A percentile compares a stretch with the other conserved stretches of the same genome.
Evolutionary conservation across 2,329 filamentous ascomycete species (phyloP).

Genomic region (Iodosphaeria phyllophila): DNA sequence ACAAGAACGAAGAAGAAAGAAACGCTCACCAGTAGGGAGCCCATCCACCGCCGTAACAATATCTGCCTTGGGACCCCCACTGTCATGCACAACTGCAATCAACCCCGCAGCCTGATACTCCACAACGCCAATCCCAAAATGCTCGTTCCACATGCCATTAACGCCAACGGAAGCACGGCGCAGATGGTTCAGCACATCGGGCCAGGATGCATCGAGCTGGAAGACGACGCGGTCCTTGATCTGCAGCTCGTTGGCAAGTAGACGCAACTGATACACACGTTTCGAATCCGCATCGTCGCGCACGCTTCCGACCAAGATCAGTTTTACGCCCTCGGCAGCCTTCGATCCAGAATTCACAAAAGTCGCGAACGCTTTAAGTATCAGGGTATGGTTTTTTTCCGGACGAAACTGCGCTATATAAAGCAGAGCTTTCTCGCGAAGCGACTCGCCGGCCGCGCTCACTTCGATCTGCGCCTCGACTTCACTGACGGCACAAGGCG

Average conservation of each 20-base stretch:
- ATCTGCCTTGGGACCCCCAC: slow-evolving; percentile 80
- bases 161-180: slow-evolving; percentile 65
- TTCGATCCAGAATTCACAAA: slow-evolving; percentile 42
- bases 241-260: slow-evolving; percentile 70
- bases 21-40: slow-evolving; percentile 47
- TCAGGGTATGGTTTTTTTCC: slow-evolving; percentile 86
- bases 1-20: not conserved
- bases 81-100: slow-evolving; percentile 83
- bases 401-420: slow-evolving; percentile 97
- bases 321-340: slow-evolving; percentile 36
- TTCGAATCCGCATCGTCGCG: slow-evolving; percentile 65
- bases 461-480: slow-evolving; percentile 59
- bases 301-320: slow-evolving; percentile 86
- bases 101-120: slow-evolving; percentile 94
- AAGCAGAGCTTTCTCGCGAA: slow-evolving; percentile 54
- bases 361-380: slow-evolving; percentile 66
- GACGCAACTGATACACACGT: slow-evolving; percentile 70
- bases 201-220: slow-evolving; percentile 77
- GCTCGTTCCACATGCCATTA: slow-evolving; percentile 99
- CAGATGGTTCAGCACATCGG: slow-evolving; percentile 66
- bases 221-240: slow-evolving; percentile 77
- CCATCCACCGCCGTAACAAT: slow-evolving; percentile 75
- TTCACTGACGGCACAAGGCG: slow-evolving; percentile 78
- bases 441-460: slow-evolving; percentile 45
- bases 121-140: slow-evolving; percentile 95